Evolutionary conservation across 2,329 filamentous ascomycete genomes (phyloP).

Genomic region (Colletotrichum sublineola): DNA sequence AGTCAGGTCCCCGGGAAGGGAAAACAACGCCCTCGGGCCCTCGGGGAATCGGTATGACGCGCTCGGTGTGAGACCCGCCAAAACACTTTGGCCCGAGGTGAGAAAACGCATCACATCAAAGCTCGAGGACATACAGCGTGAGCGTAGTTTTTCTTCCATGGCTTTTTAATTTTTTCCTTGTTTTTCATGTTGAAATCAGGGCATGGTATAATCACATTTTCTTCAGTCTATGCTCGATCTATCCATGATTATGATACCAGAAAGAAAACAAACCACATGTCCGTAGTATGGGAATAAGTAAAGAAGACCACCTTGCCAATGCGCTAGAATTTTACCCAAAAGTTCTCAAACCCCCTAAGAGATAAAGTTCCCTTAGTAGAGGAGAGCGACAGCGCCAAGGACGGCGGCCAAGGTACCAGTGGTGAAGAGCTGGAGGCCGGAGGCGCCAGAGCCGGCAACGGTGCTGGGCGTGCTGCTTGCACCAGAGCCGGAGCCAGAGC

Average conservation of each 20-base stretch:
- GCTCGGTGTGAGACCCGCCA: background rate
- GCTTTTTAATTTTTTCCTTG: too few relatives aligned
- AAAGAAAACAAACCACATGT: constrained; percentile 28
- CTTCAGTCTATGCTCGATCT: constrained; percentile 41
- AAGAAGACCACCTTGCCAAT: constrained; percentile 34
- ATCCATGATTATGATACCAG: constrained; percentile 40
- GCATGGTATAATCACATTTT: constrained; percentile 38
- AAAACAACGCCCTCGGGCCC: background rate
- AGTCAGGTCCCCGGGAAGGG: background rate
- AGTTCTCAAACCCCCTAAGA: background rate
- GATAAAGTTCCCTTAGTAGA: constrained; percentile 37
- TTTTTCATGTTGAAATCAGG: background rate
- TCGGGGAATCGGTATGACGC: constrained; percentile 3
- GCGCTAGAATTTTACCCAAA: constrained; percentile 28
- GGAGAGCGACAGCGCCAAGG: constrained; percentile 41
- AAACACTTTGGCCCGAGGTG: background rate
- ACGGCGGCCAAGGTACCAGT: constrained; percentile 42
- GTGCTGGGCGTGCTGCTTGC: constrained; percentile 26
- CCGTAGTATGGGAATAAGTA: constrained; percentile 32
- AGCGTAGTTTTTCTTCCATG: background rate
- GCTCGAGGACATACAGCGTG: background rate
- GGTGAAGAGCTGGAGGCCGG: constrained; percentile 35
- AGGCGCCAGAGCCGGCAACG: constrained; percentile 30
- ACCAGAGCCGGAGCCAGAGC: constrained; percentile 42
- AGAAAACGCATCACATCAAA: background rate